A percentile compares a stretch with the other conserved stretches of the same genome.
Evolutionary conservation across 2,329 filamentous ascomycete species (phyloP).

Genomic region (Apiospora saccharicola): DNA sequence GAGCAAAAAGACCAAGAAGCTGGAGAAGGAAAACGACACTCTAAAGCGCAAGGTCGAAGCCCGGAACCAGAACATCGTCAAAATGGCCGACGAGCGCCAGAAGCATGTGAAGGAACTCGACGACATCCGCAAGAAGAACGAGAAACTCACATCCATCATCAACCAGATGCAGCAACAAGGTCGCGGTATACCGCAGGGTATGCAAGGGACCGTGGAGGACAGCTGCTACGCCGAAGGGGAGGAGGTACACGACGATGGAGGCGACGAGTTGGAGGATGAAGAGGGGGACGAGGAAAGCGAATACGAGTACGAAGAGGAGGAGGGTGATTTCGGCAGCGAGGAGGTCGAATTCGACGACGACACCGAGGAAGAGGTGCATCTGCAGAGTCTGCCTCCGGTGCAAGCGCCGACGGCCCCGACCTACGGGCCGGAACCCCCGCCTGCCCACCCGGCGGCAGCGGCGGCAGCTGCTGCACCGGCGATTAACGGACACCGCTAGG

Average conservation of each 20-base stretch:
- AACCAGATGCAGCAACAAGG: constrained; percentile 96
- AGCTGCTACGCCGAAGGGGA: constrained; percentile 64
- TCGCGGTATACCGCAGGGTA: constrained; percentile 74
- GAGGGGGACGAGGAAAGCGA: constrained; percentile 70
- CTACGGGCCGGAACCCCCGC: constrained; percentile 27
- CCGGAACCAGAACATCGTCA: constrained; percentile 92
- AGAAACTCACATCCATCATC: constrained; percentile 92
- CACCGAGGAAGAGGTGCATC: constrained; percentile 5
- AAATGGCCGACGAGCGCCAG: constrained; percentile 94
- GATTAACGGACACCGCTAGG: constrained; percentile 30
- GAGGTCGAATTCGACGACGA: constrained; percentile 2
- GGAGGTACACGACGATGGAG: constrained; percentile 67
- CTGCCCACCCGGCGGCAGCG: constrained; percentile 14
- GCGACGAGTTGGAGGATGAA: constrained; percentile 65
- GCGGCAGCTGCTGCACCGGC: constrained; percentile 4
- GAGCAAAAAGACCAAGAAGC: constrained; percentile 96
- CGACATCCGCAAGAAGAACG: constrained; percentile 82
- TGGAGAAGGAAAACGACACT: constrained; percentile 95
- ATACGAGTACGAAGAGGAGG: constrained; percentile 71
- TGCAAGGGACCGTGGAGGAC: constrained; percentile 66
- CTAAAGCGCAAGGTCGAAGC: constrained; percentile 92
- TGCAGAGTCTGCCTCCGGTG: constrained; percentile 1
- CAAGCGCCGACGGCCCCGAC: constrained; percentile 22
- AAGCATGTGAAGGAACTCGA: constrained; percentile 79
- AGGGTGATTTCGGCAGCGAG: constrained; percentile 47